phyloP scores from a whole-genome alignment of 148 eudicot species.

The Vaccinium macrocarpon region DNA sequence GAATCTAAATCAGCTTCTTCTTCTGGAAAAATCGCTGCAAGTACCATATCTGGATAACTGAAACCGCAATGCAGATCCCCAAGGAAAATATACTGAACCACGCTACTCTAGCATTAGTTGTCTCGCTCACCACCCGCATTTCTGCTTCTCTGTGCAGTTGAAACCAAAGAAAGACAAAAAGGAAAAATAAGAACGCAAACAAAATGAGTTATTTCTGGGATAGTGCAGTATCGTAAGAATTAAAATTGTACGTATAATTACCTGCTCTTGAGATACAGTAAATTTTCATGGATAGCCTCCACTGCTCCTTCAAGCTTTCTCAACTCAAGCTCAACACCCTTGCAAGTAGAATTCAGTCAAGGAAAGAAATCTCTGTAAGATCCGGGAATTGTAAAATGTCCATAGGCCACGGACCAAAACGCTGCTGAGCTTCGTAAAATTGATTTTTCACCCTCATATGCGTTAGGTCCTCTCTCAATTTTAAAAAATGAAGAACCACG shows the following conservation, averaged over 20 bases:
- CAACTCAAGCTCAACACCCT: slow-evolving; percentile 88
- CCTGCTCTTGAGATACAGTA: slow-evolving; percentile 62
- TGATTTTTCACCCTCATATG: background rate
- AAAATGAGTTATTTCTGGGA: background rate
- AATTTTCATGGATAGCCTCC: slow-evolving; percentile 80
- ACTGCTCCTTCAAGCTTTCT: slow-evolving; percentile 86
- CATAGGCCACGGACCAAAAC: background rate
- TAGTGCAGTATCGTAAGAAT: background rate
- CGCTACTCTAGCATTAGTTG: slow-evolving; percentile 78
- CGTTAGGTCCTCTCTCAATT: background rate
- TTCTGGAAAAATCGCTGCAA: slow-evolving; percentile 74
- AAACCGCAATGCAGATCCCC: slow-evolving; percentile 69
- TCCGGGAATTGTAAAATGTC: background rate
- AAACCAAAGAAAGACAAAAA: background rate
- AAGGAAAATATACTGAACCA: slow-evolving; percentile 75
- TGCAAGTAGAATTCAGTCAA: background rate
- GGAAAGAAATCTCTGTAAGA: background rate
- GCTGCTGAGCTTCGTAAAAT: background rate
- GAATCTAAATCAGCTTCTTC: slow-evolving; percentile 63
- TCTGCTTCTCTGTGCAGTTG: slow-evolving; percentile 60
- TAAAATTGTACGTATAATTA: slow-evolving; percentile 8
- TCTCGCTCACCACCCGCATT: slow-evolving; percentile 75
- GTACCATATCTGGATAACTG: slow-evolving; percentile 56
- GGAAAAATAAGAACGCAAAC: background rate
- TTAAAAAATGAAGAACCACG: background rate